Conservation (phyloP, 2,329 filamentous ascomycete genomes). For the Aspergillus tamarii region DNA sequence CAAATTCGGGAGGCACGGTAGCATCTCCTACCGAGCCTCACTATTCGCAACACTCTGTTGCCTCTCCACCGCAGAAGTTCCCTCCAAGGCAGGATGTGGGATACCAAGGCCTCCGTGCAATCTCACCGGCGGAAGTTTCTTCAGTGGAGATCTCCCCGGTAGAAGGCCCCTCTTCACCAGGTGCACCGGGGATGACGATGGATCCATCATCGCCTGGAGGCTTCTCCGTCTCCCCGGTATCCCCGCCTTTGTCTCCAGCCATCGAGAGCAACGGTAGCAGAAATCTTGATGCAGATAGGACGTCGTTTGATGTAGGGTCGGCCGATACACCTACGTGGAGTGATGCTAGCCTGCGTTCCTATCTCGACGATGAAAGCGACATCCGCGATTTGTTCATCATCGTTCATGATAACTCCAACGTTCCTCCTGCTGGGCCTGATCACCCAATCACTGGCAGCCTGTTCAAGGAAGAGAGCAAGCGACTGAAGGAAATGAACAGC, state of each 20-base stretch:
- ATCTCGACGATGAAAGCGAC: slow-evolving; percentile 86
- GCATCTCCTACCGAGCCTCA: slow-evolving; percentile 28
- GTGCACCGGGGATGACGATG: slow-evolving; percentile 68
- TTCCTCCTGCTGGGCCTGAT: slow-evolving; percentile 76
- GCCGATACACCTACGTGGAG: slow-evolving; percentile 73
- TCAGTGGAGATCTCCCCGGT: slow-evolving; percentile 58
- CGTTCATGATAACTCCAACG: slow-evolving; percentile 87
- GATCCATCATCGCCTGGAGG: slow-evolving; percentile 74
- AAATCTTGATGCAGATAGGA: slow-evolving; percentile 48
- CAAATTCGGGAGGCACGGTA: slow-evolving; percentile 18
- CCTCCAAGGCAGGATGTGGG: slow-evolving; percentile 24
- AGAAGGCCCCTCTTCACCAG: slow-evolving; percentile 40
- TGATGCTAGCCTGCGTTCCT: slow-evolving; percentile 80
- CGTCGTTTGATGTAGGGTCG: slow-evolving; percentile 59
- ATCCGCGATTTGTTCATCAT: slow-evolving; percentile 88
- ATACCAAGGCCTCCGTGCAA: slow-evolving; percentile 58
- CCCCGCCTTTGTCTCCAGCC: slow-evolving; percentile 61
- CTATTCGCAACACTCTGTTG: slow-evolving; percentile 24
- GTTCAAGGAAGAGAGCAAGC: slow-evolving; percentile 85
- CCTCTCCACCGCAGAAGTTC: slow-evolving; percentile 36
- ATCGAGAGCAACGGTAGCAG: slow-evolving; percentile 33
- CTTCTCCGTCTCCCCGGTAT: slow-evolving; percentile 60
- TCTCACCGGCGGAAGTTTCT: slow-evolving; percentile 71
- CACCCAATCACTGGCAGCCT: slow-evolving; percentile 81
- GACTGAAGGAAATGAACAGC: slow-evolving; percentile 83